Percentiles rank a stretch among this genome's conserved stretches.
Conservation (phyloP, 23 red algal genomes). For the Gracilaria vermiculophylla region DNA sequence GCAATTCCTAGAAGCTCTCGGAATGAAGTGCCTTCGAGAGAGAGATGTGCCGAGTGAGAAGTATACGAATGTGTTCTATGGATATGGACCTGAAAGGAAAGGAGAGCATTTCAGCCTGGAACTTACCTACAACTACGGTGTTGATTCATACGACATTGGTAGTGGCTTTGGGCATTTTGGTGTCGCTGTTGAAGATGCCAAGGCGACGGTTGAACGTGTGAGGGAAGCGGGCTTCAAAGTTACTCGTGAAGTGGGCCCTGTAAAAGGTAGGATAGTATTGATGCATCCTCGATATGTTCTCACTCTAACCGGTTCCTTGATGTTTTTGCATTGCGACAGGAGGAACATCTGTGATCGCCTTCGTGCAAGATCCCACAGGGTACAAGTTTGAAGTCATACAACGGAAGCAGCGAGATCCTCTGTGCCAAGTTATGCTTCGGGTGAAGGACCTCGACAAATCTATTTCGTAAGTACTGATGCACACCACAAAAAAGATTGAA, state of each 20-base stretch:
- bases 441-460: conserved; percentile 58
- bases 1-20: conserved; percentile 57
- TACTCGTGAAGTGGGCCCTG: conserved; percentile 45
- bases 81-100: conserved; percentile 68
- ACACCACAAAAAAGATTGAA: background rate
- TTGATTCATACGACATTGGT: conserved; percentile 69
- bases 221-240: conserved; percentile 47
- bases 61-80: conserved; percentile 73
- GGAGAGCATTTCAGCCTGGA: conserved; percentile 75
- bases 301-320: background rate
- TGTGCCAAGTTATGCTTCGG: conserved; percentile 72
- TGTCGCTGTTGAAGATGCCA: conserved; percentile 37
- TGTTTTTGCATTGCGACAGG: background rate
- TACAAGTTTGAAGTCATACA: conserved; percentile 73
- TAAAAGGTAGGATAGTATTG: conserved; percentile 28
- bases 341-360: conserved; percentile 49
- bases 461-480: conserved; percentile 26
- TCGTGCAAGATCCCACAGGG: conserved; percentile 66
- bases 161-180: conserved; percentile 71
- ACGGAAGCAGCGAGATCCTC: conserved; percentile 48
- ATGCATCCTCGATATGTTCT: background rate
- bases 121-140: conserved; percentile 73
- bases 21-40: conserved; percentile 72
- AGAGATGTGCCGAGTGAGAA: conserved; percentile 60
- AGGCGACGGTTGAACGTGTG: conserved; percentile 34